Evolutionary conservation across 208 protist genomes (phyloP).

Genomic region (Phytomonas serpens): DNA sequence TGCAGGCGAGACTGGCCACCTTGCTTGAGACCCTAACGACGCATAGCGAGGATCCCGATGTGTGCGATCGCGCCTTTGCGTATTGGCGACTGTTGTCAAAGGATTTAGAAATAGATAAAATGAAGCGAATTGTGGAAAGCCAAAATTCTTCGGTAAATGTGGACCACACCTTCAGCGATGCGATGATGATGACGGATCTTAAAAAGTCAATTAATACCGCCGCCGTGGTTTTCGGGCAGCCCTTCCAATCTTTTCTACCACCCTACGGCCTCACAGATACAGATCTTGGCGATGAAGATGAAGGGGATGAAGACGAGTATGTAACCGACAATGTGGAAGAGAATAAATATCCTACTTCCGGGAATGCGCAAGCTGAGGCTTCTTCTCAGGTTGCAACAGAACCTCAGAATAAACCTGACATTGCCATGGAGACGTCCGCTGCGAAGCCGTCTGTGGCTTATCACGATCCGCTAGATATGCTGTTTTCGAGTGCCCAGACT

Average conservation of each 20-base stretch:
- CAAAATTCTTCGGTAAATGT: slow-evolving; percentile 83
- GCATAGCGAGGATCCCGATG: slow-evolving; percentile 95
- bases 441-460: neutral
- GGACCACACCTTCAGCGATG: slow-evolving; percentile 89
- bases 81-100: slow-evolving; percentile 99
- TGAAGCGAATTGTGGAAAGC: slow-evolving; percentile 85
- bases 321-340: slow-evolving; percentile 23
- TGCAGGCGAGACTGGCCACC: slow-evolving; percentile 54
- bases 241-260: slow-evolving; percentile 91
- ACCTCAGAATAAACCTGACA: neutral
- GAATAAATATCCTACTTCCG: neutral
- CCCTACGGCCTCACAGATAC: slow-evolving; percentile 67
- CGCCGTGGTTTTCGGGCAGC: slow-evolving; percentile 95
- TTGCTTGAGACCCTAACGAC: slow-evolving; percentile 62
- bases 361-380: neutral
- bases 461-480: neutral
- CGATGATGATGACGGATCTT: slow-evolving; percentile 86
- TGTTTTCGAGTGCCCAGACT: neutral
- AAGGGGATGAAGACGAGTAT: slow-evolving; percentile 28
- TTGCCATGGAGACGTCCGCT: neutral
- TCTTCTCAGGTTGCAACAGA: neutral
- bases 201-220: slow-evolving; percentile 89
- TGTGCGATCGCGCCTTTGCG: slow-evolving; percentile 98
- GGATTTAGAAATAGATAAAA: slow-evolving; percentile 94
- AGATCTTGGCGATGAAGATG: slow-evolving; percentile 64